Base-by-base conservation (phyloP, 192 early-diverging fungal species). In the Dispira parvispora region DNA sequence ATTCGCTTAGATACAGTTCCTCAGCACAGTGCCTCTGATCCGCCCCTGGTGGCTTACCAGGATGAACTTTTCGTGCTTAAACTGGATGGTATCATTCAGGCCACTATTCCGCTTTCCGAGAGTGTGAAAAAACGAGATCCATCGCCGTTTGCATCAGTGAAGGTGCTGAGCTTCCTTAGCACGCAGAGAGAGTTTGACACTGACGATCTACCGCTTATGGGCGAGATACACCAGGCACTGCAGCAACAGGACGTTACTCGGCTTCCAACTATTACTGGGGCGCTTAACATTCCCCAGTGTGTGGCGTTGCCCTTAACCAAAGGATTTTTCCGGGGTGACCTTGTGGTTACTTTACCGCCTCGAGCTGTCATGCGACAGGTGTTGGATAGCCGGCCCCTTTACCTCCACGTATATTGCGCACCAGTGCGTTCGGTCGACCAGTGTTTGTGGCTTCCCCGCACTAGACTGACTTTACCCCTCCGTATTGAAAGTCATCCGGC, bases 61-160 rank as follows among this genome's bases (percentile, higher is more conserved):
- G 58, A 45, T 20, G n/a, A 61, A 11, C 8, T 61, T 12, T 61
- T 44, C 44, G 32, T 44, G 18, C 6, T 61, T 44, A 61, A 61
- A 44, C n/a, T 61, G 1, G 58, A 61, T 23, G 58, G 58, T 20
- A n/a, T 61, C 5, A n/a, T 61, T 10, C 38, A 45, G 28, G 23
- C 38, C 5, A 43, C 42, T 6, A 25, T 2, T 25, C 11, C n/a
- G 3, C 25, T 55, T 55, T 14, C 53, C 21, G 25, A 23, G 53
- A 21, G 25, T 28, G 23, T 28, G 13, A 14, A 3, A 3, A 13
- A 13, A 14, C 20, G 25, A 13, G 53, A 27, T 8, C 12, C 1
- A 50, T 50, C 53, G 16, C 32, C 23, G n/a, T 61, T 23, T 16
- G 4, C 8, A 8, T 38, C 58, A 0, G 43, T 61, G 20, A 44